Evolutionary conservation across 352 stramenopile species (phyloP).

Genomic region (Aphanomyces stellatus): DNA sequence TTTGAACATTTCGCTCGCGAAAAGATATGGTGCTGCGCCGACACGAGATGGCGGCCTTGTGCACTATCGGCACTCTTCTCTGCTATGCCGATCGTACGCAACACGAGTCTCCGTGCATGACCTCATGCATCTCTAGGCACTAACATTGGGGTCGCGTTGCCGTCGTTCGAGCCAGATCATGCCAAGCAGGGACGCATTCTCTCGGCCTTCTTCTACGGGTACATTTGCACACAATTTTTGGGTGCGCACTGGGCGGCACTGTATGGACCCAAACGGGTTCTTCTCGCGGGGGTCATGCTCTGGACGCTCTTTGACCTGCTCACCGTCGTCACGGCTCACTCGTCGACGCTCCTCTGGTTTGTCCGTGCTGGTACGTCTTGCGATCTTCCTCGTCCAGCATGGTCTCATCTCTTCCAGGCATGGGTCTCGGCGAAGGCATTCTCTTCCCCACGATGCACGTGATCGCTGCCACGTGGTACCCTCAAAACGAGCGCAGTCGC

Average conservation of each 20-base stretch:
- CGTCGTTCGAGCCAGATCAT: slow-evolving; percentile 63
- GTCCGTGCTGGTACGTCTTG: neutral
- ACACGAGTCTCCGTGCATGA: neutral
- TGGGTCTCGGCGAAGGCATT: slow-evolving; percentile 81
- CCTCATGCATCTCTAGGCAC: slow-evolving; percentile 36
- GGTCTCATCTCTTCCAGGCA: slow-evolving; percentile 62
- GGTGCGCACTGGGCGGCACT: slow-evolving; percentile 61
- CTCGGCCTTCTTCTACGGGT: slow-evolving; percentile 82
- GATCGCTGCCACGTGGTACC: slow-evolving; percentile 76
- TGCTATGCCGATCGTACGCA: slow-evolving; percentile 73
- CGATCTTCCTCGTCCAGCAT: slow-evolving; percentile 21
- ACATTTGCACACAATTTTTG: slow-evolving; percentile 76
- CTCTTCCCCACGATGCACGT: slow-evolving; percentile 84
- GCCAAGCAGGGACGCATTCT: slow-evolving; percentile 71
- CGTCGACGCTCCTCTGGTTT: neutral
- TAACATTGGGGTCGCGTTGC: slow-evolving; percentile 81
- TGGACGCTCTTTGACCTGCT: slow-evolving; percentile 63
- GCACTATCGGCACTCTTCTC: slow-evolving; percentile 23
- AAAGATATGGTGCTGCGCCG: neutral
- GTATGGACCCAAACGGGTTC: slow-evolving; percentile 62
- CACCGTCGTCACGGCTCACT: neutral
- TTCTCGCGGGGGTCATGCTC: slow-evolving; percentile 64
- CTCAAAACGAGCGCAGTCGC: slow-evolving; percentile 65
- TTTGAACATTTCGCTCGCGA: neutral
- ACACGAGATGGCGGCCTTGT: slow-evolving; percentile 14